Percentiles rank a stretch among this genome's conserved stretches.
Evolutionary conservation across 2,329 filamentous ascomycete species (phyloP).

Genomic region (Grosmannia serpens): DNA sequence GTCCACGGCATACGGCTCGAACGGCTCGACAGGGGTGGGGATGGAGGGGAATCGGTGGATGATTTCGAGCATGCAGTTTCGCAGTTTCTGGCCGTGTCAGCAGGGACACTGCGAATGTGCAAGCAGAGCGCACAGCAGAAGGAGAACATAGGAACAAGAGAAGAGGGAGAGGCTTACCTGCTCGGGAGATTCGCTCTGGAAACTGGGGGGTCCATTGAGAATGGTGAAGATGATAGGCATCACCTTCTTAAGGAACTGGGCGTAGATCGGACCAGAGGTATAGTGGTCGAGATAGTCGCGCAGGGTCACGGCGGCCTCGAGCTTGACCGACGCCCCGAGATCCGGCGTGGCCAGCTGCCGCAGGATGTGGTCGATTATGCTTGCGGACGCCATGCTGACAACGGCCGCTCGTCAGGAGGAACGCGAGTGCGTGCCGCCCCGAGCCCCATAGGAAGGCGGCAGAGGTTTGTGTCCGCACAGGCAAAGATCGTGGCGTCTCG

Average conservation of each 20-base stretch:
- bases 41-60: constrained; percentile 71
- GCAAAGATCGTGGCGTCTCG: background rate
- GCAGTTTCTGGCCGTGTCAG: constrained; percentile 54
- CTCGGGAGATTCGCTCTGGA: constrained; percentile 80
- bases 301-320: constrained; percentile 71
- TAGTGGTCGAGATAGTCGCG: constrained; percentile 89
- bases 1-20: constrained; percentile 81
- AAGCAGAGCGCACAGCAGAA: background rate
- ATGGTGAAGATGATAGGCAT: constrained; percentile 85
- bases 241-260: constrained; percentile 71
- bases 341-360: constrained; percentile 44
- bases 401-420: background rate
- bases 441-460: background rate
- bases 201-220: constrained; percentile 74
- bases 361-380: constrained; percentile 50
- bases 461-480: background rate
- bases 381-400: constrained; percentile 48
- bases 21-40: constrained; percentile 61
- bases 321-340: constrained; percentile 46
- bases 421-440: constrained; percentile 2
- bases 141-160: background rate
- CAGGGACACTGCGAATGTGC: background rate
- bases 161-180: constrained; percentile 46
- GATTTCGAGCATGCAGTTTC: constrained; percentile 89
- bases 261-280: constrained; percentile 61